Base-by-base conservation (phyloP, 106 monocot genomes). In the Chionographis japonica region DNA sequence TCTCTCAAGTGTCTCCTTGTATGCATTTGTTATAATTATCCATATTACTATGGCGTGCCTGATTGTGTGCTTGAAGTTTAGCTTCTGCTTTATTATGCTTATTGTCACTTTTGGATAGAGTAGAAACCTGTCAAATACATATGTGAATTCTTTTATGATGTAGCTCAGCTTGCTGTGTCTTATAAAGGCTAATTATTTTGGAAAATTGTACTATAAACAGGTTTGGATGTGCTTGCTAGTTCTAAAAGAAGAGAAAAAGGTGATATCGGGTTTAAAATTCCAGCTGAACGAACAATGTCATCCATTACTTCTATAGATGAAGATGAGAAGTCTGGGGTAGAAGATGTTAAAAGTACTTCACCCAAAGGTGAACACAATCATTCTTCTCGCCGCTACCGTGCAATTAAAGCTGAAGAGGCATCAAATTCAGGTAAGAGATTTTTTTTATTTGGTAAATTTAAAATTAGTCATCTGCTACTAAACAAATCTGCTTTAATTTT, bases 191-290 rank as follows among this genome's bases (percentile, higher is more conserved):
- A 27, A 27, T 27, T 27, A 27, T 27, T 27, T 27, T 27, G 27
- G 27, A 14, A 18, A 4, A 40, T 57, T 38, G 50, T 64, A 39
- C 50, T 68, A 2, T 56, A 46, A 50, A 59, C 71, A 95, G 94
- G 91, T 52, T 57, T 95, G 63, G 94, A 95, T 74, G 67, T 79
- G 40, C 77, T 95, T 54, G 94, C 94, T 54, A 72, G 42, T 60
- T 63, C 69, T 19, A 91, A 95, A 70, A 78, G 88, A 63, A 83
- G 50, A 16, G 58, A 62, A 19, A 73, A 68, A 57, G 73, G 71
- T 46, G 77, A 63, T 35, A 39, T 43, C n/a, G 78, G 41, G 1
- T 88, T 86, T 55, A 95, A 83, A 81, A 75, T 64, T 66, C 91
- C 83, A 6, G 37, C 78, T 50, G 80, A 68, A 16, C 82, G 74